Conservation (phyloP, 208 protist species). For the Leishmania tropica region DNA sequence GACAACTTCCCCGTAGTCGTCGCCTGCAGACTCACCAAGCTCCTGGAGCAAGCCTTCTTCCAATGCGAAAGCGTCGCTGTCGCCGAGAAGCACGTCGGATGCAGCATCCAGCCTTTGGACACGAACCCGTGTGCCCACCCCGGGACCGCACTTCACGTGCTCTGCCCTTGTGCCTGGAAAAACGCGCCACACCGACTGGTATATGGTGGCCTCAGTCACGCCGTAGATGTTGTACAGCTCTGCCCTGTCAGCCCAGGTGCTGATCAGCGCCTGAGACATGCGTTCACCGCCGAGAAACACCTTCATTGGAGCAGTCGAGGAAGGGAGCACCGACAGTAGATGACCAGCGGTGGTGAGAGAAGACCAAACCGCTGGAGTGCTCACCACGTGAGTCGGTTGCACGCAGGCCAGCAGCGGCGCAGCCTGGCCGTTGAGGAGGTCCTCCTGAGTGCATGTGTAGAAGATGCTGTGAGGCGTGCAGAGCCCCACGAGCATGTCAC, state of each 20-base stretch:
- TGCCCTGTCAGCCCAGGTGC: constrained; percentile 37
- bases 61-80: not conserved
- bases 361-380: constrained; percentile 51
- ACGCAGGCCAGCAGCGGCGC: constrained; percentile 17
- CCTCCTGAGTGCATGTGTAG: constrained; percentile 28
- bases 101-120: constrained; percentile 17
- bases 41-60: not conserved
- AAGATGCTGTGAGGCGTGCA: constrained; percentile 29
- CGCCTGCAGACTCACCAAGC: not conserved
- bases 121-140: constrained; percentile 25
- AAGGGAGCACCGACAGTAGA: not conserved
- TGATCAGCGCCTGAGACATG: constrained; percentile 39
- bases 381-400: constrained; percentile 53
- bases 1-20: constrained; percentile 39
- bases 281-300: constrained; percentile 61
- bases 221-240: constrained; percentile 70
- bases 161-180: constrained; percentile 18
- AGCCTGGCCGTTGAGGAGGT: constrained; percentile 31
- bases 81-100: not conserved
- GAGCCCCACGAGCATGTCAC: constrained; percentile 46
- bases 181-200: constrained; percentile 44
- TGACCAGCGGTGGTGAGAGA: constrained; percentile 7
- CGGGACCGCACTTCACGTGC: constrained; percentile 38
- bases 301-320: constrained; percentile 19
- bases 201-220: constrained; percentile 70